Evolutionary conservation across 139 green algal genomes (phyloP).

Genomic region (Chlorella sp.): DNA sequence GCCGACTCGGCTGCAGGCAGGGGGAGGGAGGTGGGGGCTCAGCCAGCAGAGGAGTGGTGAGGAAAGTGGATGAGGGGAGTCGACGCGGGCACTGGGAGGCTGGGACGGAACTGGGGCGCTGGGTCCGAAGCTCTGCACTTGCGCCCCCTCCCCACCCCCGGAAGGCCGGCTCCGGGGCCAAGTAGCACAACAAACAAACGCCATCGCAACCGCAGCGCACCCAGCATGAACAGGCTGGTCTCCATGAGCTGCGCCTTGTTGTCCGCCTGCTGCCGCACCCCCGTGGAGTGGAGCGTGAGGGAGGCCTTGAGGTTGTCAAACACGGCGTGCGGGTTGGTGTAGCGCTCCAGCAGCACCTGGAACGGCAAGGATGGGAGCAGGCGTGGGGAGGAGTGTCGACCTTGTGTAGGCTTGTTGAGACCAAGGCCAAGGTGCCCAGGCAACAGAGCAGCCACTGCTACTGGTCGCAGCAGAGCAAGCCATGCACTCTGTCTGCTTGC

Average conservation of each 20-base stretch:
- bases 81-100: background rate
- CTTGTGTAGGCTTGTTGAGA: too few relatives aligned
- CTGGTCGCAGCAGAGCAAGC: background rate
- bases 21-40: too few relatives aligned
- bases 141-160: too few relatives aligned
- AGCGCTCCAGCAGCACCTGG: slow-evolving; percentile 9
- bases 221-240: slow-evolving; percentile 49
- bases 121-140: background rate
- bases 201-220: slow-evolving; percentile 1
- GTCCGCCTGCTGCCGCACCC: background rate
- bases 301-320: slow-evolving; percentile 24
- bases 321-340: slow-evolving; percentile 6
- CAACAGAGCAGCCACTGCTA: too few relatives aligned
- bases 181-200: background rate
- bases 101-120: background rate
- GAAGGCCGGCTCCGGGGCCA: too few relatives aligned
- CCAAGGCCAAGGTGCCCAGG: too few relatives aligned
- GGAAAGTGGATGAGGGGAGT: background rate
- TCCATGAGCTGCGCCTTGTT: slow-evolving; percentile 45
- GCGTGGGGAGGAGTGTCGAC: too few relatives aligned
- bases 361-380: background rate
- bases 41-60: background rate
- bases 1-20: slow-evolving; percentile 30
- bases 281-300: slow-evolving; percentile 29
- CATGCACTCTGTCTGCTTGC: background rate